Base-by-base conservation (phyloP, 2,329 filamentous ascomycete species). In the Huntiella abstrusa region DNA sequence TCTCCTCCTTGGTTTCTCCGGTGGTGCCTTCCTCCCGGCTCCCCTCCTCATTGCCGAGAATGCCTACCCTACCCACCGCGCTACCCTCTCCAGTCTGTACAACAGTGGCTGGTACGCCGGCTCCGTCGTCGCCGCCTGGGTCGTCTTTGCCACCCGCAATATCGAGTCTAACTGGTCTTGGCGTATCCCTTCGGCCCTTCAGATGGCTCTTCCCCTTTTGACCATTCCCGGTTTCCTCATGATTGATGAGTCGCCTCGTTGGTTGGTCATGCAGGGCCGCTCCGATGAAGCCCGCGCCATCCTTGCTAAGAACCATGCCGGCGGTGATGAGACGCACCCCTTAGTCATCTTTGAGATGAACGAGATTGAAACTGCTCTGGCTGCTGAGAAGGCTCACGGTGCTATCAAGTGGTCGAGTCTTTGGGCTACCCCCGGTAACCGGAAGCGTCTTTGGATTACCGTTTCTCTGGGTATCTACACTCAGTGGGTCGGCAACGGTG, bases 21-120 rank as follows among this genome's bases (percentile, higher is more conserved):
- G 39, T 28, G 70, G 70, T 5, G 70, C 72, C 48, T 75, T 75
- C 35, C 72, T 75, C 37, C 66, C 69, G 2, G 72, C 80, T 49
- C 76, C 76, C 1, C 69, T 73, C n/a, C 79, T 77, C 55, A 70
- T 71, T 12, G 70, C 74, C 39, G 77, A 81, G 56, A 65, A 77
- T 47, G 67, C 73, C 1, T 76, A 80, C 54, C 76, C 77, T 1
- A 68, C 70, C 2, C 75, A 73, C 56, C 67, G 77, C 51, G 75
- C 73, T 36, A 63, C 74, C 16, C 63, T 77, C 52, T 76, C 74
- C 1, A 77, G 73, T 37, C 66, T 77, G 4, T 66, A 64, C 56
- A 66, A 66, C 53, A 64, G 62, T 15, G 59, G 62, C 46, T 68
- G 64, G 64, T 62, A 62, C 45, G 55, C 57, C 28, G 64, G 64